These are phyloP conservation scores for Penicillium sclerotiorum DNA, from an alignment of 2,329 filamentous ascomycete species.

Conservation along the genomic window DNA sequence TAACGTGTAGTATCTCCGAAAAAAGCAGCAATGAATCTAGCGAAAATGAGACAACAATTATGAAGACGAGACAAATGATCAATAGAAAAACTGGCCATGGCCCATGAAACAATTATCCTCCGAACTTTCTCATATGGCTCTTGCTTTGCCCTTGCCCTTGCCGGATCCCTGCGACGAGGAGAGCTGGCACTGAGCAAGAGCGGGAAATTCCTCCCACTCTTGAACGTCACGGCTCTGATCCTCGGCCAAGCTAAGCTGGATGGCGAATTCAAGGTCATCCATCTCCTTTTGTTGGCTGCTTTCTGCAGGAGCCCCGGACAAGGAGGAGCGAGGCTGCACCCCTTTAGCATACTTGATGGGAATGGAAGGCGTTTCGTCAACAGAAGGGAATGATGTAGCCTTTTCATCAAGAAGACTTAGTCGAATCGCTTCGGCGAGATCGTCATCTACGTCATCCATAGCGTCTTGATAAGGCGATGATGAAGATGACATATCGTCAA, in stretches of 20 bases:
- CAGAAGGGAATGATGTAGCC: constrained; percentile 13
- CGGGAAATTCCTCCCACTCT: constrained; percentile 38
- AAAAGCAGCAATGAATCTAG: too few relatives aligned
- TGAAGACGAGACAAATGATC: background rate
- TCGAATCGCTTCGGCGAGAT: constrained; percentile 66
- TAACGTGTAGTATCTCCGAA: too few relatives aligned
- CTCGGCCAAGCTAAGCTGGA: constrained; percentile 65
- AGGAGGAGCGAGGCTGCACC: constrained; percentile 19
- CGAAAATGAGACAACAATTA: too few relatives aligned
- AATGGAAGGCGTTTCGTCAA: constrained; percentile 29
- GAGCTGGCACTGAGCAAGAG: constrained; percentile 17
- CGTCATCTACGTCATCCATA: constrained; percentile 55
- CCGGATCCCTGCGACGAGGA: constrained; percentile 27
- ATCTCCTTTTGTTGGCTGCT: constrained; percentile 51
- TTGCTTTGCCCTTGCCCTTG: constrained; percentile 39
- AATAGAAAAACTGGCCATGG: background rate
- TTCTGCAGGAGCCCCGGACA: constrained; percentile 26
- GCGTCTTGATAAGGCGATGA: constrained; percentile 42
- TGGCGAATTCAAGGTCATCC: constrained; percentile 63
- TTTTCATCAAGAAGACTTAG: constrained; percentile 49
- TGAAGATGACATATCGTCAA: constrained; percentile 37
- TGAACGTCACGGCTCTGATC: constrained; percentile 50
- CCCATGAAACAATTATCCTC: background rate
- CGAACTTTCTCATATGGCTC: constrained; percentile 20
- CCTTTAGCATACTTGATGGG: constrained; percentile 41